Conservation (phyloP, 495 filamentous ascomycete species). For the Penicillium arizonense region DNA sequence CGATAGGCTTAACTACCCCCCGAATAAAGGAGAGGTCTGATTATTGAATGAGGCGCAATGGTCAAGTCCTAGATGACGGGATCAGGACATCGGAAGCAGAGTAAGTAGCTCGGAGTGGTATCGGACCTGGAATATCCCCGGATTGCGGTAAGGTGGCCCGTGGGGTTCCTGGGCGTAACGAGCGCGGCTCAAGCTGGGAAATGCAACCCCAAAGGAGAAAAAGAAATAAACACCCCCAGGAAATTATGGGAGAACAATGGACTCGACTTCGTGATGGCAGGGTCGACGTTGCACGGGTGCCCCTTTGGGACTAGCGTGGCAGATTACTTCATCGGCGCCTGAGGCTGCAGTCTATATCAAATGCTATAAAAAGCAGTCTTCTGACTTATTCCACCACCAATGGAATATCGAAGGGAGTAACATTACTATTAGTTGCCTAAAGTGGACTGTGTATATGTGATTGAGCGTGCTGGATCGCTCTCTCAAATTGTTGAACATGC, state of each 20-base stretch:
- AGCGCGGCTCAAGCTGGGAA: slow-evolving; percentile 7
- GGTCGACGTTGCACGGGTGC: slow-evolving; percentile 13
- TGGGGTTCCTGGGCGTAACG: slow-evolving; percentile 6
- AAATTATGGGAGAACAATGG: slow-evolving; percentile 5
- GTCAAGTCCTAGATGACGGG: slow-evolving; percentile 2
- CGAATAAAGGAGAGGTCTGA: background rate
- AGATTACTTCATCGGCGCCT: slow-evolving; percentile 8
- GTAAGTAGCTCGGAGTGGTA: background rate
- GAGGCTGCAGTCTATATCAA: slow-evolving; percentile 4
- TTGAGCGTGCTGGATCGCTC: too few relatives aligned
- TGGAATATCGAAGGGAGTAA: too few relatives aligned
- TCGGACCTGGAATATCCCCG: slow-evolving; percentile 2
- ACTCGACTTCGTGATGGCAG: slow-evolving; percentile 9
- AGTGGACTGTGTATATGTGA: too few relatives aligned
- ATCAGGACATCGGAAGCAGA: slow-evolving; percentile 14
- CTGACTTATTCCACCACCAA: too few relatives aligned
- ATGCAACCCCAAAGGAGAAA: slow-evolving; percentile 8
- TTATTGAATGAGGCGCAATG: background rate
- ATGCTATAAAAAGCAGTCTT: background rate
- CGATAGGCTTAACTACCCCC: background rate
- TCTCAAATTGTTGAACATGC: too few relatives aligned
- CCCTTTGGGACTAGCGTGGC: slow-evolving; percentile 5
- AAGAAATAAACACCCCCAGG: slow-evolving; percentile 8
- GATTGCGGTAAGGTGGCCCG: background rate
- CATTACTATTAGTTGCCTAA: too few relatives aligned